Evolutionary conservation across 345 rosid genomes (phyloP).

Genomic region (Trapa bicornis): DNA sequence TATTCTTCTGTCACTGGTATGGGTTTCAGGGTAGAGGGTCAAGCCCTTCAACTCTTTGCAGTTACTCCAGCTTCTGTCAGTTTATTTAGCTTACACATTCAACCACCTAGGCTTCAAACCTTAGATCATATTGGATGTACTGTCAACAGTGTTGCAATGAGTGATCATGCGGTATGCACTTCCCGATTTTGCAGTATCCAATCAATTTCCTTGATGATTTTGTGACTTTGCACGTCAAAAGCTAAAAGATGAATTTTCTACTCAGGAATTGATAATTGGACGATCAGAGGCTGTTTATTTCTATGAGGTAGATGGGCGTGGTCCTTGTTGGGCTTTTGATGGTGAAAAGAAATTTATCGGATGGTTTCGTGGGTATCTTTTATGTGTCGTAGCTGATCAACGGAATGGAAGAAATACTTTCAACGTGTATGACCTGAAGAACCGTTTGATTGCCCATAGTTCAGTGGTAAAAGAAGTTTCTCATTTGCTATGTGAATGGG

Average conservation of each 20-base stretch:
- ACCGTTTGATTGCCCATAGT: conserved; percentile 82
- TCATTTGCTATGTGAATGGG: conserved; percentile 97
- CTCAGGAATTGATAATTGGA: conserved; percentile 84
- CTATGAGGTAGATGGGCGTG: conserved; percentile 96
- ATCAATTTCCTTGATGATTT: conserved; percentile 3
- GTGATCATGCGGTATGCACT: conserved; percentile 65
- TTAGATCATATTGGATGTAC: conserved; percentile 75
- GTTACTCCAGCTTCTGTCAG: conserved; percentile 67
- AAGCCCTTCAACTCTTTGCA: conserved; percentile 70
- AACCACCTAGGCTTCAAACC: conserved; percentile 63
- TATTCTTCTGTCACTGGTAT: conserved; percentile 50
- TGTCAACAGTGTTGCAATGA: conserved; percentile 69
- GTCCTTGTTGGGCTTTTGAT: conserved; percentile 99
- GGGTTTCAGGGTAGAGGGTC: conserved; percentile 86
- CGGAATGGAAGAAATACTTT: conserved; percentile 58
- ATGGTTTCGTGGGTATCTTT: conserved; percentile 91
- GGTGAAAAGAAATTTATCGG: conserved; percentile 90
- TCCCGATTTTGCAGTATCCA: background rate
- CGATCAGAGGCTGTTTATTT: conserved; percentile 93
- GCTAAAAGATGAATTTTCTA: conserved; percentile 7
- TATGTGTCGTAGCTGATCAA: conserved; percentile 83
- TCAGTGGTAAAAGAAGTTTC: conserved; percentile 71
- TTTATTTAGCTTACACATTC: conserved; percentile 62
- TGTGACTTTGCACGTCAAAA: background rate
- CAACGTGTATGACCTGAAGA: conserved; percentile 85